Percentiles rank a stretch among this genome's conserved stretches.
These are phyloP conservation scores for Phoma herbarum DNA, from an alignment of 2,329 filamentous ascomycete genomes.

Conservation along the genomic window DNA sequence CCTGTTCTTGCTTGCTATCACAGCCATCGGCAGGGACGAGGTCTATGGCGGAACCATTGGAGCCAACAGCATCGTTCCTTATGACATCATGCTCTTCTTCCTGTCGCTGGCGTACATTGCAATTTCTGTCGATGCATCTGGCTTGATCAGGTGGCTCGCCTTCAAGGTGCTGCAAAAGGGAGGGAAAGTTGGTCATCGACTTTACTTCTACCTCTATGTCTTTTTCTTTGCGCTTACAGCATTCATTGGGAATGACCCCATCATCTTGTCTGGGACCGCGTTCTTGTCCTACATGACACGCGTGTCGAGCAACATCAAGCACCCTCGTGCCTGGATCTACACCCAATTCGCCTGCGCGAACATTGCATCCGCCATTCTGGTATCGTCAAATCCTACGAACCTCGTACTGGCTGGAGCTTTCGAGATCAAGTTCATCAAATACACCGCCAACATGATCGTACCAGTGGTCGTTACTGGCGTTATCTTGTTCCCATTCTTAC, in stretches of 20 bases:
- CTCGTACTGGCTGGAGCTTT: slow-evolving; percentile 78
- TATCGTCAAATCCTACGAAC: slow-evolving; percentile 81
- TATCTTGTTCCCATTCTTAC: slow-evolving; percentile 72
- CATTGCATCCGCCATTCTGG: slow-evolving; percentile 76
- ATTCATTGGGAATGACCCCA: slow-evolving; percentile 78
- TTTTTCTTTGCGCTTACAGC: slow-evolving; percentile 75
- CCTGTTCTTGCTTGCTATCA: slow-evolving; percentile 74
- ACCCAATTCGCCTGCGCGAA: slow-evolving; percentile 77
- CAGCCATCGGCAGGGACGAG: slow-evolving; percentile 71
- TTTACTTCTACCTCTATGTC: slow-evolving; percentile 77
- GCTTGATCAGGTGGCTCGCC: slow-evolving; percentile 73
- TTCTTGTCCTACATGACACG: slow-evolving; percentile 81
- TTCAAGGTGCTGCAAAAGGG: slow-evolving; percentile 75
- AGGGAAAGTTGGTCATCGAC: slow-evolving; percentile 70
- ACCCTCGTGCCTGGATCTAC: slow-evolving; percentile 77
- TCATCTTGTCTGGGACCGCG: slow-evolving; percentile 76
- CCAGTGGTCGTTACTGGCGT: slow-evolving; percentile 74
- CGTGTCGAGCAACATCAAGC: slow-evolving; percentile 75
- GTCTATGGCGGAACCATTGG: slow-evolving; percentile 75
- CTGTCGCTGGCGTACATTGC: slow-evolving; percentile 78
- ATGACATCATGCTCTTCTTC: slow-evolving; percentile 80
- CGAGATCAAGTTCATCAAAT: slow-evolving; percentile 74
- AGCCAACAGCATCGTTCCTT: slow-evolving; percentile 70
- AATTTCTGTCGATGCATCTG: slow-evolving; percentile 79
- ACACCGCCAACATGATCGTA: slow-evolving; percentile 81